Evolutionary conservation across 2,329 filamentous ascomycete species (phyloP).

Genomic region (Eurotiales sp.): DNA sequence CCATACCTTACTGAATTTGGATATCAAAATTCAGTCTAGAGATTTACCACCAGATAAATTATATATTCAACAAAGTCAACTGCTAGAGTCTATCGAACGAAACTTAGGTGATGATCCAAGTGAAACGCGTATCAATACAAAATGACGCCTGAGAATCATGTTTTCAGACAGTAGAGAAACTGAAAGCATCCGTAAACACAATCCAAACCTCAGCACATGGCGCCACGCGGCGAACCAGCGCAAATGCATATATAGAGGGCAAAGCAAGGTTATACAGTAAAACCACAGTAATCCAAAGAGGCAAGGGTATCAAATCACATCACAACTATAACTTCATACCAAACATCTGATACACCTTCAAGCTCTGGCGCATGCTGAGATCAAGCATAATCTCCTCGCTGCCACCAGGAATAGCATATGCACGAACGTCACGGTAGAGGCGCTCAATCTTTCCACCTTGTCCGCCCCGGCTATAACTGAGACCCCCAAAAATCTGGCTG

Average conservation of each 20-base stretch:
- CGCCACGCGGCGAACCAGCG: too few relatives aligned
- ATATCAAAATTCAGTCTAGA: background rate
- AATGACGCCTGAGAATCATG: background rate
- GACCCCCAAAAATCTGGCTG: slow-evolving; percentile 92
- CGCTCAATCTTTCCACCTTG: slow-evolving; percentile 95
- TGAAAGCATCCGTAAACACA: background rate
- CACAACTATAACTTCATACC: slow-evolving; percentile 83
- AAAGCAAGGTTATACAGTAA: slow-evolving; percentile 34
- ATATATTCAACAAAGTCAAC: too few relatives aligned
- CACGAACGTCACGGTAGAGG: slow-evolving; percentile 89
- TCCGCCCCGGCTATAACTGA: slow-evolving; percentile 87
- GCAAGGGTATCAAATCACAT: slow-evolving; percentile 16
- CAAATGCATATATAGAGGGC: slow-evolving; percentile 27
- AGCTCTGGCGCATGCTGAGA: slow-evolving; percentile 83
- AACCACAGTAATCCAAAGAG: too few relatives aligned
- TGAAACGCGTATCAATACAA: background rate
- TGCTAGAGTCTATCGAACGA: background rate
- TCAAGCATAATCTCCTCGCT: slow-evolving; percentile 99
- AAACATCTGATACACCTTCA: slow-evolving; percentile 83
- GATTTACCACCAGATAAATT: too few relatives aligned
- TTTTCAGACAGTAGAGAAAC: background rate
- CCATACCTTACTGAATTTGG: too few relatives aligned
- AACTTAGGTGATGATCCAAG: background rate
- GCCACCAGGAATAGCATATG: slow-evolving; percentile 93
- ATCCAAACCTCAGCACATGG: background rate